Conservation (phyloP, 2,329 filamentous ascomycete genomes). For the Pseudogymnoascus sp. region DNA sequence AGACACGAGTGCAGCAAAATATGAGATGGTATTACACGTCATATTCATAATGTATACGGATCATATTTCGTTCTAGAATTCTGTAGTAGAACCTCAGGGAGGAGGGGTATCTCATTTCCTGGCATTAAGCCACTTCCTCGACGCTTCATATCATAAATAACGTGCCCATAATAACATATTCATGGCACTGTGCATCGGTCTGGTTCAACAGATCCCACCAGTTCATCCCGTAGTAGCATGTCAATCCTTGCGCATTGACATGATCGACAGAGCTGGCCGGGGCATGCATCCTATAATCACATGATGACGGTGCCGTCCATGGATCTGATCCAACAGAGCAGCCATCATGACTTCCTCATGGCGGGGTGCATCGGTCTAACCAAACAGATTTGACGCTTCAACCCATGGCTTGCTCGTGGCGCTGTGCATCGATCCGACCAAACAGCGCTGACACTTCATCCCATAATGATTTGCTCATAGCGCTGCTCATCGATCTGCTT, state of each 20-base stretch:
- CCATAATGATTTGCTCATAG: constrained; percentile 26
- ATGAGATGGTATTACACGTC: not conserved
- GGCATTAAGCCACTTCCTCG: not conserved
- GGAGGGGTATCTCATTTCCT: not conserved
- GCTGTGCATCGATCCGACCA: not conserved
- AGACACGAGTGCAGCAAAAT: not conserved
- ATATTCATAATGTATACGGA: not conserved
- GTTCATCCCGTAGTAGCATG: not conserved
- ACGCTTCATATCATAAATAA: not conserved
- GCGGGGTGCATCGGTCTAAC: no score
- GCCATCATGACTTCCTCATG: no score
- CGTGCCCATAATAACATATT: not conserved
- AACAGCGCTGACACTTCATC: constrained; percentile 12
- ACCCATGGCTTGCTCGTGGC: not conserved
- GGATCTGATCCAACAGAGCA: not conserved
- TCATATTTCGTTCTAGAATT: not conserved
- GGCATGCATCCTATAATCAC: no score
- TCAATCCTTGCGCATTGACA: not conserved
- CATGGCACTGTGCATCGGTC: not conserved
- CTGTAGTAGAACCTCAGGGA: not conserved
- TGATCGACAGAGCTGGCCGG: no score
- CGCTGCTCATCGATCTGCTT: constrained; percentile 21
- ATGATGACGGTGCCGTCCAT: not conserved
- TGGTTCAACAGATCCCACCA: not conserved
- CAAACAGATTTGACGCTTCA: no score